Evolutionary conservation across 176 grass and related monocot genomes (phyloP).

Genomic region (bread wheat (Triticum aestivum)): DNA sequence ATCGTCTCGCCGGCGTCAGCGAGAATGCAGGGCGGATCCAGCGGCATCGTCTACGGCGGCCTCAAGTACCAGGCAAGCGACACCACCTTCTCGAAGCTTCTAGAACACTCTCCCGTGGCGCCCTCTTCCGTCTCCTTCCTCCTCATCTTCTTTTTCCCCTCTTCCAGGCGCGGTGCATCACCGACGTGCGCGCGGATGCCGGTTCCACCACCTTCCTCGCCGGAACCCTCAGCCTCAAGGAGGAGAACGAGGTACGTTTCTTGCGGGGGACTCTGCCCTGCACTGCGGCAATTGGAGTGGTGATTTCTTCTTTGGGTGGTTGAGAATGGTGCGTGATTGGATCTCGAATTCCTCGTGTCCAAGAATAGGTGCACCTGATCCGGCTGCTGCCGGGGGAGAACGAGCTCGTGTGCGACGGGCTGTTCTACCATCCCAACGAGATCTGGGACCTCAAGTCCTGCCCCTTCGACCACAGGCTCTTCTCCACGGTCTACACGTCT

Average conservation of each 20-base stretch:
- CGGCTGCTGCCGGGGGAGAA: constrained; percentile 63
- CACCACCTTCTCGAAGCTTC: constrained; percentile 13
- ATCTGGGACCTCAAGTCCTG: constrained; percentile 99
- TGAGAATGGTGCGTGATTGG: constrained; percentile 24
- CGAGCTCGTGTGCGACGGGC: constrained; percentile 87
- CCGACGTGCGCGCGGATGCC: constrained; percentile 71
- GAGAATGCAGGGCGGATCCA: constrained; percentile 82
- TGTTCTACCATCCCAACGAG: constrained; percentile 98
- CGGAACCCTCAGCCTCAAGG: constrained; percentile 90
- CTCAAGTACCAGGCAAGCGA: constrained; percentile 84
- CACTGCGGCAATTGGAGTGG: background rate
- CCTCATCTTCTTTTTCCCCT: background rate
- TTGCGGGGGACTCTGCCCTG: background rate
- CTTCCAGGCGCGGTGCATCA: constrained; percentile 81
- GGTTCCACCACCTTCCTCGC: constrained; percentile 88
- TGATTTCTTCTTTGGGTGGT: background rate
- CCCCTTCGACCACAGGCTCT: constrained; percentile 81
- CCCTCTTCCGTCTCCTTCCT: background rate
- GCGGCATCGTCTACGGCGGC: constrained; percentile 92
- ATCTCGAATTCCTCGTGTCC: constrained; percentile 23
- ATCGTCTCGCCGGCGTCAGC: background rate
- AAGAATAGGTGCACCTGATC: constrained; percentile 89
- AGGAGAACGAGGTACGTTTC: constrained; percentile 87
- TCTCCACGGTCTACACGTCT: constrained; percentile 92
- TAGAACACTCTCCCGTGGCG: background rate